Evolutionary conservation across 2,329 filamentous ascomycete genomes (phyloP).

Genomic region (Mycosphaerella arachidis): DNA sequence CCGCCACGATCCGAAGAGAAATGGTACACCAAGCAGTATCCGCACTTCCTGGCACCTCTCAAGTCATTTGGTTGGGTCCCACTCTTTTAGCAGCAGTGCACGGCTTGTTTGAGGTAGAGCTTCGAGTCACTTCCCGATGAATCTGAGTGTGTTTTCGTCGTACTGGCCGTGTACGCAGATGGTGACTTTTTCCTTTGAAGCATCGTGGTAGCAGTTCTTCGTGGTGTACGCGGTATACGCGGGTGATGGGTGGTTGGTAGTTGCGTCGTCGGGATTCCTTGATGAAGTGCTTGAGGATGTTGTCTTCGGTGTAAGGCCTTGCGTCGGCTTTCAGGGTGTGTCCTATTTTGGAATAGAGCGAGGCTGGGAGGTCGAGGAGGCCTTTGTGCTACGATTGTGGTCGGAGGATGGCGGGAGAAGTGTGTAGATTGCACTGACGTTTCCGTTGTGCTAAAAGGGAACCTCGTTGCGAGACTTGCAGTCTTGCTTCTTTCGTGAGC

Average conservation of each 20-base stretch:
- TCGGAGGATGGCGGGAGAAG: neutral
- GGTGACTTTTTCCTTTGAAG: neutral
- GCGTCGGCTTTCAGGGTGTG: neutral
- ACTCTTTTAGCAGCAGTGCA: too few relatives aligned
- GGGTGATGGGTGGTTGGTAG: neutral
- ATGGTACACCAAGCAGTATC: too few relatives aligned
- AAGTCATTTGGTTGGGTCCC: too few relatives aligned
- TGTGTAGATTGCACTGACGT: neutral
- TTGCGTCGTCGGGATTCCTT: neutral
- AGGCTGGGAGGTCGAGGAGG: neutral
- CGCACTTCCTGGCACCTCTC: too few relatives aligned
- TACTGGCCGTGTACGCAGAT: too few relatives aligned
- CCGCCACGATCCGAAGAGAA: too few relatives aligned
- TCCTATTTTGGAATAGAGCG: neutral
- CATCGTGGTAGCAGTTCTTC: neutral
- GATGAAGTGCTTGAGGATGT: neutral
- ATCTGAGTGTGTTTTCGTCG: too few relatives aligned
- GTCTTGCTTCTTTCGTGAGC: neutral
- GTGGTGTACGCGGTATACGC: neutral
- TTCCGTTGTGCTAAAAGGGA: too few relatives aligned
- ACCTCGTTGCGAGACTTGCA: neutral
- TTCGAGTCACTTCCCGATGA: too few relatives aligned
- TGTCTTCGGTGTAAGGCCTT: neutral
- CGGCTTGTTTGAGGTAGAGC: too few relatives aligned
- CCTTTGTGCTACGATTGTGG: neutral